Percentiles rank a stretch among this genome's conserved stretches.
Conservation (phyloP, 2,329 filamentous ascomycete species). For the Neonectria magnoliae region DNA sequence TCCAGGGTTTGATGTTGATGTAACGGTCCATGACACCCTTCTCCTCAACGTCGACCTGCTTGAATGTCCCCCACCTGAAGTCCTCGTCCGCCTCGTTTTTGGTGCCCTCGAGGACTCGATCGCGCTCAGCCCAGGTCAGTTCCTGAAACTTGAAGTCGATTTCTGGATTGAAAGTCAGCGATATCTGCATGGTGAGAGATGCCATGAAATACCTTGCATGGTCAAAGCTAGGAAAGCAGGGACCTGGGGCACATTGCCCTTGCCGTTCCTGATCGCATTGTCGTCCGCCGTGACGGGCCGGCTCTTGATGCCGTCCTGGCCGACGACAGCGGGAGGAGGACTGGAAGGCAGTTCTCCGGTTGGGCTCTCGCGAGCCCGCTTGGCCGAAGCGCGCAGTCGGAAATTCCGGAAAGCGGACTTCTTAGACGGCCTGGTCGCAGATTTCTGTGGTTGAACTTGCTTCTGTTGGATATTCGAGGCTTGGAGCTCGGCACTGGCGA, state of each 20-base stretch:
- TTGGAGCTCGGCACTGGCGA: slow-evolving; percentile 40
- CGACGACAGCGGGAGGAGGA: slow-evolving; percentile 48
- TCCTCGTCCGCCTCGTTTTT: slow-evolving; percentile 49
- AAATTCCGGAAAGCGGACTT: slow-evolving; percentile 57
- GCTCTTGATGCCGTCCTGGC: slow-evolving; percentile 49
- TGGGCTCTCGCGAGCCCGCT: slow-evolving; percentile 58
- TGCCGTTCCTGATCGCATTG: slow-evolving; percentile 29
- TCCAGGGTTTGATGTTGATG: slow-evolving; percentile 88
- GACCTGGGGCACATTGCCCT: slow-evolving; percentile 39
- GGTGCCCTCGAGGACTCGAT: slow-evolving; percentile 54
- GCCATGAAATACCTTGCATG: slow-evolving; percentile 46
- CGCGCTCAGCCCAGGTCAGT: slow-evolving; percentile 63
- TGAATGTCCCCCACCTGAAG: slow-evolving; percentile 49
- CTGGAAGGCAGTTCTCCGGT: slow-evolving; percentile 45
- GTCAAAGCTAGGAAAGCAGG: slow-evolving; percentile 53
- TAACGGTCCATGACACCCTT: slow-evolving; percentile 77
- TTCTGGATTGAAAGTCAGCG: slow-evolving; percentile 46
- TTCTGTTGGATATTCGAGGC: slow-evolving; percentile 36
- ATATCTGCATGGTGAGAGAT: background rate
- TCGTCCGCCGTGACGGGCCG: slow-evolving; percentile 35
- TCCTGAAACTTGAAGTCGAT: slow-evolving; percentile 63
- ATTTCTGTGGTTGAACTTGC: slow-evolving; percentile 34
- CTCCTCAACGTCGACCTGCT: slow-evolving; percentile 45
- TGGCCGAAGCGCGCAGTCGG: slow-evolving; percentile 56
- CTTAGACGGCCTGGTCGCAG: slow-evolving; percentile 40